These are phyloP conservation scores for Dothistroma pini DNA, from an alignment of 2,329 filamentous ascomycete species.

Conservation along the genomic window DNA sequence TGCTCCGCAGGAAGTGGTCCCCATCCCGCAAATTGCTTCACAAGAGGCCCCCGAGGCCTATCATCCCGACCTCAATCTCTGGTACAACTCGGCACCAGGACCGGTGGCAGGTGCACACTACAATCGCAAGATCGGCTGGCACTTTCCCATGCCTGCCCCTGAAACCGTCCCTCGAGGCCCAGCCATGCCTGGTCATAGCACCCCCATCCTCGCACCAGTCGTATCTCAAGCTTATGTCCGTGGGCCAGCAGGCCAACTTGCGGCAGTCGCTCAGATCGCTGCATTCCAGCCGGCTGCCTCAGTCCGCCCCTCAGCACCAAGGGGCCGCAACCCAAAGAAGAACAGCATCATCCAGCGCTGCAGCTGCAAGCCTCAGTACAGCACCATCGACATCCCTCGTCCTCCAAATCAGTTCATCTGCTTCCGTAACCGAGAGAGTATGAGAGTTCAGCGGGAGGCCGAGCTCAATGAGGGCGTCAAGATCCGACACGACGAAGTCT, in stretches of 20 bases:
- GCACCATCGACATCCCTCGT: neutral
- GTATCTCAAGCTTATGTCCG: neutral
- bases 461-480: neutral
- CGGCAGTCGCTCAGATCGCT: neutral
- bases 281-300: neutral
- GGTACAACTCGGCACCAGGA: constrained; percentile 1
- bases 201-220: neutral
- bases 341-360: constrained; percentile 6
- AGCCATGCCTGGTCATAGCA: neutral
- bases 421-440: neutral
- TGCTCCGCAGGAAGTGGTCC: neutral
- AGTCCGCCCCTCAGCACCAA: neutral
- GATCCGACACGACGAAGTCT: constrained; percentile 1
- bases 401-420: constrained; percentile 6
- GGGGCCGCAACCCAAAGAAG: neutral
- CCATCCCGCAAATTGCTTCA: neutral
- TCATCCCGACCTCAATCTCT: neutral
- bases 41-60: neutral
- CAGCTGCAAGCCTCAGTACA: neutral
- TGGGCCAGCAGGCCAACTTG: neutral
- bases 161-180: neutral
- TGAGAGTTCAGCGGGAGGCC: neutral
- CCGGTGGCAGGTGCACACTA: neutral
- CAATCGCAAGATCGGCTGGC: constrained; percentile 1
- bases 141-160: neutral